These are phyloP conservation scores for Trichophyton benhamiae DNA, from an alignment of 2,329 filamentous ascomycete species.

Conservation along the genomic window DNA sequence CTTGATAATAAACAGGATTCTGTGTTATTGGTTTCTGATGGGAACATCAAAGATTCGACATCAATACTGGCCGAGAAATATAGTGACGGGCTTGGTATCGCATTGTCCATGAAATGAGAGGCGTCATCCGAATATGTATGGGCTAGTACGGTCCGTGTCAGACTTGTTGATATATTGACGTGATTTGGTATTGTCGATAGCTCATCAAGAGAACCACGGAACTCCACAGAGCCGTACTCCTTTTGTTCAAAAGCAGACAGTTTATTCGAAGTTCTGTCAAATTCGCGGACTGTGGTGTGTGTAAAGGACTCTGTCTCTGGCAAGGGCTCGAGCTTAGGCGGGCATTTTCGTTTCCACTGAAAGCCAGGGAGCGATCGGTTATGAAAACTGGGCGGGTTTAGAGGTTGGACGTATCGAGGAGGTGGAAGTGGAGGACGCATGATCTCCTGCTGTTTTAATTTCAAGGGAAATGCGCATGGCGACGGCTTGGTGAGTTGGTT, in stretches of 20 bases:
- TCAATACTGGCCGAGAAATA: conserved; percentile 8
- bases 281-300: background rate
- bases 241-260: background rate
- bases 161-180: background rate
- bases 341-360: background rate
- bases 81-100: conserved; percentile 9
- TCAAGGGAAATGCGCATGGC: background rate
- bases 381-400: background rate
- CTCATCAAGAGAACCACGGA: background rate
- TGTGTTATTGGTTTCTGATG: background rate
- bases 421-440: background rate
- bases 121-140: conserved; percentile 1
- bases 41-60: background rate
- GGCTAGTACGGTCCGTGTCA: background rate
- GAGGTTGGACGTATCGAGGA: background rate
- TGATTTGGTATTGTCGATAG: background rate
- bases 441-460: background rate
- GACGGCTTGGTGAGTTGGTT: background rate
- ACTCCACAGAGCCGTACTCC: background rate
- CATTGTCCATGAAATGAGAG: conserved; percentile 5
- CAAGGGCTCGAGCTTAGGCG: background rate
- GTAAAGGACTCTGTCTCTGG: background rate
- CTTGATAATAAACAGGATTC: background rate
- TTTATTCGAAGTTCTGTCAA: background rate
- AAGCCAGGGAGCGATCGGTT: background rate